phyloP scores from a whole-genome alignment of 2,329 filamentous ascomycete genomes.

The Podosphaera aphanis region DNA sequence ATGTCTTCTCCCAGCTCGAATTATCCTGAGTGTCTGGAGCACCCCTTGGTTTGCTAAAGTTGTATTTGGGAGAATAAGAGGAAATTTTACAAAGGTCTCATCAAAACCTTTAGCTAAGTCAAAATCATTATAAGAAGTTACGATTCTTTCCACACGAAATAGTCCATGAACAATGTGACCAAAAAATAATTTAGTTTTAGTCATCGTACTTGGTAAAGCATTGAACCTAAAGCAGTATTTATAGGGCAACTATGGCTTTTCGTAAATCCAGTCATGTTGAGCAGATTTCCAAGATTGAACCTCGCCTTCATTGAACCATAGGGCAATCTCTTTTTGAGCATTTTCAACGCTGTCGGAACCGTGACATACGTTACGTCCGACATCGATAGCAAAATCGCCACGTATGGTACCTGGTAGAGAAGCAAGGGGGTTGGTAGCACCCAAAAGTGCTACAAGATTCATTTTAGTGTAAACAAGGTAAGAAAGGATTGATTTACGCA shows the following conservation, averaged over 20 bases:
- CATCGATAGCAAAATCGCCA: conserved; percentile 63
- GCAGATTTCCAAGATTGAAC: conserved; percentile 64
- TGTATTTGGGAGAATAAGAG: not conserved
- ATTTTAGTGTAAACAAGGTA: conserved; percentile 1
- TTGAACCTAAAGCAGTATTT: not conserved
- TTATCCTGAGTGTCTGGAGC: conserved; percentile 60
- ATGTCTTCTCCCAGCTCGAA: conserved; percentile 51
- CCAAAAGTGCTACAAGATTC: conserved; percentile 48
- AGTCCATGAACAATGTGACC: not conserved
- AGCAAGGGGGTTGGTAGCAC: conserved; percentile 93
- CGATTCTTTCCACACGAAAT: not conserved
- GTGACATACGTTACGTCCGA: conserved; percentile 98
- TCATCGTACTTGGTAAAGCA: too few relatives aligned
- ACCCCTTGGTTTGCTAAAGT: conserved; percentile 69
- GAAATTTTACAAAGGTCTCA: not conserved
- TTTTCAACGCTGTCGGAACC: conserved; percentile 96
- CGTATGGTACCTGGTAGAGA: conserved; percentile 95
- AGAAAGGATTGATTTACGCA: conserved; percentile 23
- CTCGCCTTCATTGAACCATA: conserved; percentile 91
- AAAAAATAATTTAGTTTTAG: too few relatives aligned
- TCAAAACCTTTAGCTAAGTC: too few relatives aligned
- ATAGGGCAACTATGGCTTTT: conserved; percentile 32
- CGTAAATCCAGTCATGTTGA: conserved; percentile 88
- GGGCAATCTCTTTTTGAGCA: conserved; percentile 97
- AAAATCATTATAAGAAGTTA: too few relatives aligned